Evolutionary conservation across 148 eudicot species (phyloP), one percentile per base, ranked within the genome.

Genomic region (Salicornia ramosissima): DNA sequence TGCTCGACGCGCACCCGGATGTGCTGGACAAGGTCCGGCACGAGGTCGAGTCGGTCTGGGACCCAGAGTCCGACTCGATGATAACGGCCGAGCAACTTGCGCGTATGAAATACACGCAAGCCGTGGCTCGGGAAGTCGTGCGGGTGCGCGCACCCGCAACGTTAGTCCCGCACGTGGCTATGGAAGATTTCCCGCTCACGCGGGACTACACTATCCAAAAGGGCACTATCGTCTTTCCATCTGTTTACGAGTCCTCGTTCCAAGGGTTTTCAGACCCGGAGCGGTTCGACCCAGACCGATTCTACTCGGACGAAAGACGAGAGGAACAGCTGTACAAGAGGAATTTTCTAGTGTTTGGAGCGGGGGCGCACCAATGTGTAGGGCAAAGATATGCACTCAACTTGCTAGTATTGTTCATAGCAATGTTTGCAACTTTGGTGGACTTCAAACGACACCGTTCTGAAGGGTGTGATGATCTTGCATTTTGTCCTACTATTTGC

Each of bases 341-440:
- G 70, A 92, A 92, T 67, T 92, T 70, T 61, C 50, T 92, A 19
- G 96, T 84, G 0, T 92, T 92, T 28, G 96, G 97, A 0, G 94
- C 97, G 0, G 96, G 97, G 66, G 76, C 83, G 47, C 96, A 92
- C 78, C 96, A 90, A 40, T 92, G 97, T 47, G 96, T 92, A 45
- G 97, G 97, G 0, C 97, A 90, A 76, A 80, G 87, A 59, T 92
- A 90, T 33, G 97, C 97, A 0, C 71, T 85, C 0, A 92, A 86
- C 57, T 83, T 90, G 24, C 68, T 92, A 56, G 85, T 87, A 34
- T 25, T 92, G 47, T 92, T 92, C 73, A 81, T 90, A 19, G 91
- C 94, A 2, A 80, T 90, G 84, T 90, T 90, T 29, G 64, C 83
- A 0, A 70, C 87, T 22, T 74, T 86, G 81, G 29, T 92, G 7